Evolutionary conservation across 2,329 filamentous ascomycete species (phyloP).

Genomic region (Epichloe baconii): DNA sequence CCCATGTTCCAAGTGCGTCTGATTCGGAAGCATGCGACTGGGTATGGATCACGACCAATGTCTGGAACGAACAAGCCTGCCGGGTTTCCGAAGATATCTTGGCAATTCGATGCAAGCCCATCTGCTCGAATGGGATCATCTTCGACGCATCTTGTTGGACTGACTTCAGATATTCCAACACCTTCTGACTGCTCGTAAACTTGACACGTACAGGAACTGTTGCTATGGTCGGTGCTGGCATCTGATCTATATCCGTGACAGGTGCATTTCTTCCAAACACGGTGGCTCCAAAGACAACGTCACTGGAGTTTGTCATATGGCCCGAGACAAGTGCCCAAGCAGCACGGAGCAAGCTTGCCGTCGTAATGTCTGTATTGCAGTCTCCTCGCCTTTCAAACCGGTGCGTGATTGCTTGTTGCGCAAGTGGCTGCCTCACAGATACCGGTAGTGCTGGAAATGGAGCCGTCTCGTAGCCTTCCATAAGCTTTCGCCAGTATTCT

Average conservation of each 20-base stretch:
- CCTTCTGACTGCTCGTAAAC: constrained; percentile 14
- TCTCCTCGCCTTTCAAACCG: not conserved
- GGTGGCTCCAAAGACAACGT: constrained; percentile 30
- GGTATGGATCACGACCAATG: no score
- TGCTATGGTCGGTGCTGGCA: constrained; percentile 22
- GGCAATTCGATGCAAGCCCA: constrained; percentile 12
- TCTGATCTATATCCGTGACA: constrained; percentile 10
- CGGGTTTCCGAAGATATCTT: constrained; percentile 5
- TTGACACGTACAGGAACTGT: constrained; percentile 28
- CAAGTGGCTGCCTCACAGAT: constrained; percentile 27
- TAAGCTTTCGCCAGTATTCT: constrained; percentile 28
- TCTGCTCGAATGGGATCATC: constrained; percentile 11
- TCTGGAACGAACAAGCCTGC: no score
- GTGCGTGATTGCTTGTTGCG: constrained; percentile 30
- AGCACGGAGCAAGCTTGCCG: constrained; percentile 15
- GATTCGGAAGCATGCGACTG: no score
- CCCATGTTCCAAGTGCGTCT: no score
- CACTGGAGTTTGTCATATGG: constrained; percentile 28
- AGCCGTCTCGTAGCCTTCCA: constrained; percentile 23
- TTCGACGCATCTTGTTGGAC: constrained; percentile 9
- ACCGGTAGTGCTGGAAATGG: constrained; percentile 31
- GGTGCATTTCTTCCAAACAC: constrained; percentile 24
- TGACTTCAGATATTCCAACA: constrained; percentile 4
- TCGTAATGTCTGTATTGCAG: constrained; percentile 15
- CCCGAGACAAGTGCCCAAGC: constrained; percentile 38